These are phyloP conservation scores for Xylariaceae sp. DNA, from an alignment of 2,329 filamentous ascomycete genomes.

Conservation along the genomic window DNA sequence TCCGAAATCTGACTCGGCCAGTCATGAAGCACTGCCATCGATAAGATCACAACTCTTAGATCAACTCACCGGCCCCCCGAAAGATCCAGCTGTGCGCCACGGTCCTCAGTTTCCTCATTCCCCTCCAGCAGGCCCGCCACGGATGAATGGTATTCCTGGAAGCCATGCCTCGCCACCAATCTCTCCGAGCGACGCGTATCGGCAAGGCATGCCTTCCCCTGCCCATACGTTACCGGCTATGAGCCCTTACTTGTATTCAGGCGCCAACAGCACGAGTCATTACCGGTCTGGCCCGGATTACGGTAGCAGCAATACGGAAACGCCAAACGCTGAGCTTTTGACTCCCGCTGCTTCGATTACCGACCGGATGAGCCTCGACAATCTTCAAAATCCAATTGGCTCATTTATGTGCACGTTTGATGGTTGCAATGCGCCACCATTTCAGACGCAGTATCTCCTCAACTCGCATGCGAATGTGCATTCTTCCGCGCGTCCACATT, in stretches of 20 bases:
- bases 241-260: slow-evolving; percentile 44
- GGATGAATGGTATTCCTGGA: slow-evolving; percentile 38
- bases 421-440: slow-evolving; percentile 72
- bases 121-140: slow-evolving; percentile 37
- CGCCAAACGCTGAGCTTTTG: slow-evolving; percentile 48
- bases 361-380: slow-evolving; percentile 62
- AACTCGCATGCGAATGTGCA: slow-evolving; percentile 80
- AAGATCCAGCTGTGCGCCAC: slow-evolving; percentile 34
- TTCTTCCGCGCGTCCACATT: slow-evolving; percentile 66
- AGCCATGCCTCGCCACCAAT: slow-evolving; percentile 50
- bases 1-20: slow-evolving; percentile 42
- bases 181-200: slow-evolving; percentile 52
- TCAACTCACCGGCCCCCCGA: slow-evolving; percentile 40
- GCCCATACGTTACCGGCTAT: slow-evolving; percentile 43
- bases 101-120: slow-evolving; percentile 38
- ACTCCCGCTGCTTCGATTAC: slow-evolving; percentile 48
- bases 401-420: slow-evolving; percentile 60
- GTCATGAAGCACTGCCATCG: slow-evolving; percentile 43
- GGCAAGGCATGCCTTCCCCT: slow-evolving; percentile 52
- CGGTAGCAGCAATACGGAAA: slow-evolving; percentile 47
- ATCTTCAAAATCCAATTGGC: slow-evolving; percentile 56
- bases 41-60: slow-evolving; percentile 39
- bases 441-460: slow-evolving; percentile 76
- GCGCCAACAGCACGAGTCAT: slow-evolving; percentile 28
- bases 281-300: slow-evolving; percentile 47